phyloP scores from a whole-genome alignment of 768 basidiomycete genomes.

The Pulveroboletus sp. region DNA sequence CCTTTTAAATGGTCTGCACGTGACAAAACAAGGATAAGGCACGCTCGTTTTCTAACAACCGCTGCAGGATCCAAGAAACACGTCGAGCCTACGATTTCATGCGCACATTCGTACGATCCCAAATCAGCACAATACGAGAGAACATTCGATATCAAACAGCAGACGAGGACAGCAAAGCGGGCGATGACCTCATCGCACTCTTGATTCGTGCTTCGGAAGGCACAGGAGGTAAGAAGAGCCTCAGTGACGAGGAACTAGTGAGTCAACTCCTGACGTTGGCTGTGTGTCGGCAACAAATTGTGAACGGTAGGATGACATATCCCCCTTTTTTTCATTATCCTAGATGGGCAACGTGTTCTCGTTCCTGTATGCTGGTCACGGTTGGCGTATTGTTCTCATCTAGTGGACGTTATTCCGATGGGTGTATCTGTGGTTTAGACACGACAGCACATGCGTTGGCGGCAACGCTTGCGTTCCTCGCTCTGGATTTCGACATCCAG shows the following conservation, averaged over 20 bases:
- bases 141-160: background rate
- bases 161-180: background rate
- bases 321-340: background rate
- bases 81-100: conserved; percentile 18
- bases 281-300: background rate
- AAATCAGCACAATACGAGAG: conserved; percentile 4
- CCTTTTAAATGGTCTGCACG: conserved; percentile 12
- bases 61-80: conserved; percentile 12
- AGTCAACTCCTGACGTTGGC: background rate
- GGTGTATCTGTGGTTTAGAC: conserved; percentile 5
- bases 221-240: conserved; percentile 10
- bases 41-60: background rate
- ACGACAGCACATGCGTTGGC: conserved; percentile 30
- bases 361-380: conserved; percentile 55
- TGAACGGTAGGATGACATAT: background rate
- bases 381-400: conserved; percentile 22
- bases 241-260: conserved; percentile 17
- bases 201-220: conserved; percentile 16
- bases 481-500: conserved; percentile 29
- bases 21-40: background rate
- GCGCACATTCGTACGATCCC: conserved; percentile 15
- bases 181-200: conserved; percentile 13
- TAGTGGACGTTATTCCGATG: background rate
- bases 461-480: conserved; percentile 29
- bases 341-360: conserved; percentile 50